phyloP scores from a whole-genome alignment of 1,284 basidiomycete genomes.

The Cutaneotrichosporon mucoides region DNA sequence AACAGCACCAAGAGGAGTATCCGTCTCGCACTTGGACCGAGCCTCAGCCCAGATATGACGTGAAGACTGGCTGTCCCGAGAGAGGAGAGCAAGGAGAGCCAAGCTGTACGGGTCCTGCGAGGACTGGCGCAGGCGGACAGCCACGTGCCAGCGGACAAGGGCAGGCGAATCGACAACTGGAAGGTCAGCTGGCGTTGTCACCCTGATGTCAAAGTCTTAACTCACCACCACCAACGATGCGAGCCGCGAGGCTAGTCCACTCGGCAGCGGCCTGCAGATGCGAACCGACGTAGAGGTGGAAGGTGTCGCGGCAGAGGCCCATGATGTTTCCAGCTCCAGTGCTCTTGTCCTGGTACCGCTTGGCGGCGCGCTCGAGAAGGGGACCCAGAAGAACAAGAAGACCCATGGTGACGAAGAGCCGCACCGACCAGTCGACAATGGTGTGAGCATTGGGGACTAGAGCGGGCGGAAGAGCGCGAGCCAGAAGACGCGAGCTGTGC shows the following conservation, averaged over 20 bases:
- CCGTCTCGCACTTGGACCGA: slow-evolving; percentile 20
- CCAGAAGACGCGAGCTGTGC: slow-evolving; percentile 37
- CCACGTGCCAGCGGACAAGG: slow-evolving; percentile 26
- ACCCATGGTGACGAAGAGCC: slow-evolving; percentile 32
- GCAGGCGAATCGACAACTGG: slow-evolving; percentile 10
- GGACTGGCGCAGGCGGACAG: slow-evolving; percentile 28
- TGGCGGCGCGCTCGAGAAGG: slow-evolving; percentile 15
- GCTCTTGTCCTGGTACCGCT: slow-evolving; percentile 18
- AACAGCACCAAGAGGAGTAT: slow-evolving; percentile 37
- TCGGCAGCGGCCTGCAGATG: slow-evolving; percentile 10
- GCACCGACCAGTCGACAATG: slow-evolving; percentile 41
- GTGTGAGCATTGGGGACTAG: slow-evolving; percentile 30
- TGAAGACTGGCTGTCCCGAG: slow-evolving; percentile 24
- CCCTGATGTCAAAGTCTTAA: too few relatives aligned
- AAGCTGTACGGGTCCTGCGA: slow-evolving; percentile 34
- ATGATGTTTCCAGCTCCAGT: slow-evolving; percentile 18
- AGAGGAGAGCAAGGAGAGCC: slow-evolving; percentile 38
- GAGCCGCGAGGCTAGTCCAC: slow-evolving; percentile 32
- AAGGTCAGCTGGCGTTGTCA: too few relatives aligned
- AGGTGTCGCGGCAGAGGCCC: slow-evolving; percentile 20
- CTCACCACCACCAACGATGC: slow-evolving; percentile 32
- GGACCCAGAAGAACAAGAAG: slow-evolving; percentile 32
- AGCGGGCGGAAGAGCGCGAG: slow-evolving; percentile 24
- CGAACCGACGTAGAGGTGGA: slow-evolving; percentile 10
- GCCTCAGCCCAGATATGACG: slow-evolving; percentile 35